Base-by-base conservation (phyloP, 176 grass and related monocot species). In the Oryza glumipatula region DNA sequence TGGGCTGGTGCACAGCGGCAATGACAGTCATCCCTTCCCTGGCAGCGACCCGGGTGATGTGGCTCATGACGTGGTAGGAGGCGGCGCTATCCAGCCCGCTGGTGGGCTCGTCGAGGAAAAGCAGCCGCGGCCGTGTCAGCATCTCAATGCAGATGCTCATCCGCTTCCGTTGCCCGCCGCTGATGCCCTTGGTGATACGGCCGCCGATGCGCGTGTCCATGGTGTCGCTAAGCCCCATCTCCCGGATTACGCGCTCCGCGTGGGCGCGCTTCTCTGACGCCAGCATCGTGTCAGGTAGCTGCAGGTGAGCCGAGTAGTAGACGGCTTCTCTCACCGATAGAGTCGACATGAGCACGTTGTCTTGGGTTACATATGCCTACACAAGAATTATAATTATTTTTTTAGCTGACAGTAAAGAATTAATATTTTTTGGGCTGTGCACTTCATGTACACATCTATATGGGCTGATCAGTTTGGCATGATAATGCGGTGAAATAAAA, bases 51-150 rank as follows among this genome's bases (percentile, higher is more conserved):
- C 64, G n/a, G 0, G 80, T 11, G 43, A 89, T 89, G 83, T 86
- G 87, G 74, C 30, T 80, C 83, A 89, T 89, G 64, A 89, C 90
- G 24, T 92, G 90, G 79, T 86, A 92, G 17, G 86, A 88, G 16
- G 90, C 83, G 9, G 90, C 90, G 63, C 89, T 92, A 76, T 99
- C 96, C 80, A 99, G 90, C 0, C 96, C 96, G 74, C 91, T 98
- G 9, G 96, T 98, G 47, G 96, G 96, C 88, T 98, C 96, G 70
- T 98, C 93, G 0, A 98, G 84, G 91, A 98, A 98, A 21, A 98
- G 80, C 30, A 93, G 81, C 24, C 83, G 67, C 7, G 91, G 91
- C 11, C 77, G 82, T 16, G 86, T 88, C 13, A 94, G 77, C 64
- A 94, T 94, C 85, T 94, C 88, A 23, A 94, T 45, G 60, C 88